These are phyloP conservation scores for Crithidia bombi DNA, from an alignment of 208 protist genomes.

Conservation along the genomic window DNA sequence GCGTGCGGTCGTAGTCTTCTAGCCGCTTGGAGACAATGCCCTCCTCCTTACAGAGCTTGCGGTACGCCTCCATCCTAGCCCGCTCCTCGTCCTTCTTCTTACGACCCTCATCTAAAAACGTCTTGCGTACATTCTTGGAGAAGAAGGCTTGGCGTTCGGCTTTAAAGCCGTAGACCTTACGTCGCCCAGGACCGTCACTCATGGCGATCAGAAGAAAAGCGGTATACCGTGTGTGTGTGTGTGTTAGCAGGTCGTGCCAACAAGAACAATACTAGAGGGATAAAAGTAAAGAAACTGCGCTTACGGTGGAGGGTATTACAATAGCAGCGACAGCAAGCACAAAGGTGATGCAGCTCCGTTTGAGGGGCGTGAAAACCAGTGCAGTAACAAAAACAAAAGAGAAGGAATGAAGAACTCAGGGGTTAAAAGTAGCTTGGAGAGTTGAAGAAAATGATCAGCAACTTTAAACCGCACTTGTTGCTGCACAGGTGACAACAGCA, in stretches of 20 bases:
- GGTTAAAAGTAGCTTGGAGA: not conserved
- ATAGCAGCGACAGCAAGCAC: slow-evolving; percentile 7
- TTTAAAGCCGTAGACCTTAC: slow-evolving; percentile 63
- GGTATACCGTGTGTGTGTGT: no score
- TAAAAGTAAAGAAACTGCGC: not conserved
- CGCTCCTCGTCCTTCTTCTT: slow-evolving; percentile 81
- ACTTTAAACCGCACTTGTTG: no score
- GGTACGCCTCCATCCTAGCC: slow-evolving; percentile 89
- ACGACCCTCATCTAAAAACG: slow-evolving; percentile 62
- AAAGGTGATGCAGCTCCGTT: not conserved
- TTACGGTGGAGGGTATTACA: not conserved
- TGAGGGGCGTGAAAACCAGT: not conserved
- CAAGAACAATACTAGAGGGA: not conserved
- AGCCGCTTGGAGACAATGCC: slow-evolving; percentile 84
- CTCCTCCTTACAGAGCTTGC: slow-evolving; percentile 79
- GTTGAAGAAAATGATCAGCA: not conserved
- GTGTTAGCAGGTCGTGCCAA: no score
- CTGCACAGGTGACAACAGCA: no score
- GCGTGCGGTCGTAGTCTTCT: slow-evolving; percentile 76
- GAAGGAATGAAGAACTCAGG: slow-evolving; percentile 19
- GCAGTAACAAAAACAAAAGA: not conserved
- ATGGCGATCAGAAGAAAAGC: slow-evolving; percentile 10
- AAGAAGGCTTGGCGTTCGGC: slow-evolving; percentile 81
- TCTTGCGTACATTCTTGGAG: slow-evolving; percentile 65
- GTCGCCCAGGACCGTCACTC: slow-evolving; percentile 36